Conservation (phyloP, 805 yeast genomes). For the Torulaspora microellipsoides region DNA sequence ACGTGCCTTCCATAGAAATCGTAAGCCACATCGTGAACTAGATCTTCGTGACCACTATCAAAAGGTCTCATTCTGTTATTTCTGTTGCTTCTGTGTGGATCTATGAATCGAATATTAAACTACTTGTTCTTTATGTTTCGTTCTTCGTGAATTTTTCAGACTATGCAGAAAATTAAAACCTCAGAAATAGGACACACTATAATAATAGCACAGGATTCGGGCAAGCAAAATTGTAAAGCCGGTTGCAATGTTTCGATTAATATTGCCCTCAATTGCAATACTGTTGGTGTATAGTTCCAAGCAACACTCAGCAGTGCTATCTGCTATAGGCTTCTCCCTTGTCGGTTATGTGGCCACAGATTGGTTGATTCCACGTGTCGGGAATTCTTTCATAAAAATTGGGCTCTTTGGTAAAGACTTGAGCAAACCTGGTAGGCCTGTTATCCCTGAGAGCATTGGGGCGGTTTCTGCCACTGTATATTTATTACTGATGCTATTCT, state of each 20-base stretch:
- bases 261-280: constrained; percentile 12
- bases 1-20: constrained; percentile 89
- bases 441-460: constrained; percentile 91
- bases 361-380: constrained; percentile 63
- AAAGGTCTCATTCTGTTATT: constrained; percentile 54
- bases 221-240: neutral
- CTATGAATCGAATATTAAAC: neutral
- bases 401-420: constrained; percentile 87
- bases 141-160: neutral
- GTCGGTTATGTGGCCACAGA: constrained; percentile 61
- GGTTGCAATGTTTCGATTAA: constrained; percentile 9
- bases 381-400: constrained; percentile 59
- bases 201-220: no score
- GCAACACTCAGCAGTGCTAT: constrained; percentile 25
- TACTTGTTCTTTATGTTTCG: neutral
- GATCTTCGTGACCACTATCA: constrained; percentile 87
- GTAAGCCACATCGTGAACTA: constrained; percentile 84
- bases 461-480: constrained; percentile 79
- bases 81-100: neutral
- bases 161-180: no score
- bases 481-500: constrained; percentile 71
- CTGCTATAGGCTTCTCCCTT: constrained; percentile 63
- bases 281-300: constrained; percentile 19
- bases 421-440: constrained; percentile 68
- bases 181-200: no score